Evolutionary conservation across 164 flowering plant genomes (phyloP).

Genomic region (Brasenia schreberi): DNA sequence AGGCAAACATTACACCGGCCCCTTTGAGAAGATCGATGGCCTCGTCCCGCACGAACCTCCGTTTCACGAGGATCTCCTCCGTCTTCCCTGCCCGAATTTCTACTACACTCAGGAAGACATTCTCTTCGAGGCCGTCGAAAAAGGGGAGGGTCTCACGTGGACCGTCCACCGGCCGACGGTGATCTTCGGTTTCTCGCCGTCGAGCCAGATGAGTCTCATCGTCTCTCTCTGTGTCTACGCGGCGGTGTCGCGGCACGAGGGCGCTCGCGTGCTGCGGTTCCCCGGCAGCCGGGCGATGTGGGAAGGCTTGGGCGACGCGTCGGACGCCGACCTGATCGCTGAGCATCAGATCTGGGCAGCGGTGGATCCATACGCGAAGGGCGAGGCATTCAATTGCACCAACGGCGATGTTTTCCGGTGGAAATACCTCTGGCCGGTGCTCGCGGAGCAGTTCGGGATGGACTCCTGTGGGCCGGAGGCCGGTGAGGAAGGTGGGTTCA

Average conservation of each 20-base stretch:
- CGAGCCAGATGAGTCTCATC: constrained; percentile 53
- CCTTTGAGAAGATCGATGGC: constrained; percentile 29
- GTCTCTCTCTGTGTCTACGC: constrained; percentile 66
- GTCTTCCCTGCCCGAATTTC: constrained; percentile 42
- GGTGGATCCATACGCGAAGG: constrained; percentile 60
- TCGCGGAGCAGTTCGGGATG: constrained; percentile 63
- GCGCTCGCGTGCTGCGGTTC: constrained; percentile 29
- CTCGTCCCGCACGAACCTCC: constrained; percentile 43
- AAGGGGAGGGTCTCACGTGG: constrained; percentile 50
- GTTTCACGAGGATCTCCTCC: constrained; percentile 52
- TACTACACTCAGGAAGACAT: constrained; percentile 57
- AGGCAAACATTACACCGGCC: constrained; percentile 46
- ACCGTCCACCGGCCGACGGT: constrained; percentile 46
- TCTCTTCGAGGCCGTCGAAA: constrained; percentile 33
- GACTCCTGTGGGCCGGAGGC: constrained; percentile 38
- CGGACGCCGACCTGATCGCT: constrained; percentile 75
- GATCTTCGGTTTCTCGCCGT: constrained; percentile 75
- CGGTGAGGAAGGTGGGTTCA: constrained; percentile 10
- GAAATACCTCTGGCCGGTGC: constrained; percentile 70
- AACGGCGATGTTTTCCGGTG: constrained; percentile 80
- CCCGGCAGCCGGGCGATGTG: constrained; percentile 47
- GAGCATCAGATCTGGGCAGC: constrained; percentile 90
- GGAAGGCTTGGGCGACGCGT: constrained; percentile 38
- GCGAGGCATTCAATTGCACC: constrained; percentile 63
- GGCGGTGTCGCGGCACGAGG: constrained; percentile 59